Percentiles rank a stretch among this genome's conserved stretches.
These are phyloP conservation scores for Penicillium roqueforti DNA, from an alignment of 495 filamentous ascomycete species.

Conservation along the genomic window DNA sequence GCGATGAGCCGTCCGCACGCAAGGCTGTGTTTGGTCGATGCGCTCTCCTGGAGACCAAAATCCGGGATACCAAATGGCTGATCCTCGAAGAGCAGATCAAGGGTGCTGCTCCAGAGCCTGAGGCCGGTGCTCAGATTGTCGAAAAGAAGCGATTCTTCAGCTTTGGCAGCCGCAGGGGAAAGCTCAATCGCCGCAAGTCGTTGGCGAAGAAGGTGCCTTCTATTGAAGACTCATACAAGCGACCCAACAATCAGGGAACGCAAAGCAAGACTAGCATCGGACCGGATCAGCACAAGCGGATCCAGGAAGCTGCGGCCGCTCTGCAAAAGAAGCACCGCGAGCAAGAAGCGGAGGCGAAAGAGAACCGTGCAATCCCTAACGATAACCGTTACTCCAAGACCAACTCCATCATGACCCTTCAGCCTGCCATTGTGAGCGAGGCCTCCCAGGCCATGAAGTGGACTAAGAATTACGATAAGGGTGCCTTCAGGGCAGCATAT, in stretches of 20 bases:
- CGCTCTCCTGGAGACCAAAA: slow-evolving; percentile 82
- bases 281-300: slow-evolving; percentile 86
- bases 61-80: slow-evolving; percentile 80
- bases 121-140: slow-evolving; percentile 79
- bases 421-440: slow-evolving; percentile 79
- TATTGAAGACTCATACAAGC: slow-evolving; percentile 50
- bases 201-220: slow-evolving; percentile 48
- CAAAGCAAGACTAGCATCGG: slow-evolving; percentile 85
- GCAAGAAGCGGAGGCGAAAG: slow-evolving; percentile 42
- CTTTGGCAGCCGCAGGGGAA: slow-evolving; percentile 68
- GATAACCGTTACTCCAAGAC: slow-evolving; percentile 59
- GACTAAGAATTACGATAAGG: slow-evolving; percentile 72
- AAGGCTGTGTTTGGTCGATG: slow-evolving; percentile 95
- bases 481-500: slow-evolving; percentile 76
- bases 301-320: slow-evolving; percentile 81
- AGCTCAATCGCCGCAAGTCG: slow-evolving; percentile 64
- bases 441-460: slow-evolving; percentile 94
- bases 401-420: slow-evolving; percentile 85
- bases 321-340: slow-evolving; percentile 68
- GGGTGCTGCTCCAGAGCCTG: slow-evolving; percentile 81
- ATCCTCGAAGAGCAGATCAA: slow-evolving; percentile 95
- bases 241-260: slow-evolving; percentile 44
- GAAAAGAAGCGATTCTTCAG: slow-evolving; percentile 92
- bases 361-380: slow-evolving; percentile 1
- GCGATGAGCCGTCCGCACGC: slow-evolving; percentile 75